Percentiles rank a stretch among this genome's conserved stretches.
These are phyloP conservation scores for Gossypium ekmanianum DNA, from an alignment of 345 rosid species.

Conservation along the genomic window DNA sequence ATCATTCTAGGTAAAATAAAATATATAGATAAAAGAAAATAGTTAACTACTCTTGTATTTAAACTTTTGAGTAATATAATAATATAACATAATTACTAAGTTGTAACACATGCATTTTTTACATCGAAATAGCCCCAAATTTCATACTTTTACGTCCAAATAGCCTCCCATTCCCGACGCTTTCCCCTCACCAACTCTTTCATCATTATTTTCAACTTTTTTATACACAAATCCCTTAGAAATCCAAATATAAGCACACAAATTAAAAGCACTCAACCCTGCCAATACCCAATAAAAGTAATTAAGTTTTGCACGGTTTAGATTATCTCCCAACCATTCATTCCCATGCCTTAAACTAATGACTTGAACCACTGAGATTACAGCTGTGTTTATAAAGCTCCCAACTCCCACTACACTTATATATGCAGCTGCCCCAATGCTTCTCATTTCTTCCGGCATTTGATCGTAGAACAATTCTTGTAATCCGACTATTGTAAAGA, in stretches of 20 bases:
- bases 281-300: slow-evolving; percentile 73
- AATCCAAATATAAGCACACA: slow-evolving; percentile 44
- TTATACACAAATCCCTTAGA: slow-evolving; percentile 71
- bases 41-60: not conserved
- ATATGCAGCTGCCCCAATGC: slow-evolving; percentile 77
- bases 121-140: not conserved
- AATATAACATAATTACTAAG: not conserved
- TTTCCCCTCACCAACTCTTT: not conserved
- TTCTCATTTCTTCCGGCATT: slow-evolving; percentile 79
- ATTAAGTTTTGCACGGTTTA: slow-evolving; percentile 60
- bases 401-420: slow-evolving; percentile 66
- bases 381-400: slow-evolving; percentile 58
- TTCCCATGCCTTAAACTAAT: slow-evolving; percentile 37
- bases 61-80: not conserved
- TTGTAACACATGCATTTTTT: not conserved
- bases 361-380: slow-evolving; percentile 51
- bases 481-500: slow-evolving; percentile 68
- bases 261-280: slow-evolving; percentile 49
- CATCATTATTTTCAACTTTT: slow-evolving; percentile 30
- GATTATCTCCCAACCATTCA: slow-evolving; percentile 67
- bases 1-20: too few species aligned
- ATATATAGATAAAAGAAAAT: too few species aligned
- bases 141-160: slow-evolving; percentile 9
- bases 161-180: not conserved
- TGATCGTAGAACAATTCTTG: slow-evolving; percentile 89